Percentiles rank a stretch among this genome's conserved stretches.
Evolutionary conservation across 805 yeast species (phyloP).

Genomic region (Nakazawaea ishiwadae): DNA sequence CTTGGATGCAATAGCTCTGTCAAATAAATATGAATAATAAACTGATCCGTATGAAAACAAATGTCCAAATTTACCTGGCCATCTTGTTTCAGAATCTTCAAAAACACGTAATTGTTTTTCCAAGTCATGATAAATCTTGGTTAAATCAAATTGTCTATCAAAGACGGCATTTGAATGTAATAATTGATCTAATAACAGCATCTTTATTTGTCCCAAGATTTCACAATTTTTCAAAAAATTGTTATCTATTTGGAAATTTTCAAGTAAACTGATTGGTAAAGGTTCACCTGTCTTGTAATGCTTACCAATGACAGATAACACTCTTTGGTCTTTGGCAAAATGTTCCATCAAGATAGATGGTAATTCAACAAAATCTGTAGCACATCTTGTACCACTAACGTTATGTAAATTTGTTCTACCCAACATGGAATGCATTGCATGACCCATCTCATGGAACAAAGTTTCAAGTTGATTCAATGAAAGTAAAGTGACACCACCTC

Average conservation of each 20-base stretch:
- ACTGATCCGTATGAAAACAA: slow-evolving; percentile 90
- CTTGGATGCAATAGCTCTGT: slow-evolving; percentile 85
- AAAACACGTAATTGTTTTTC: slow-evolving; percentile 58
- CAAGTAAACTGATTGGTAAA: slow-evolving; percentile 46
- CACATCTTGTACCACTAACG: slow-evolving; percentile 91
- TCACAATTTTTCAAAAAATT: slow-evolving; percentile 63
- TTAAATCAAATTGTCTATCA: slow-evolving; percentile 47
- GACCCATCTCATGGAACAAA: slow-evolving; percentile 97
- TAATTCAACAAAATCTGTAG: slow-evolving; percentile 93
- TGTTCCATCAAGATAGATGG: slow-evolving; percentile 97
- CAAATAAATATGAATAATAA: slow-evolving; percentile 87
- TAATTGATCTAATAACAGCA: slow-evolving; percentile 85
- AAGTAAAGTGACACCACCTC: slow-evolving; percentile 48
- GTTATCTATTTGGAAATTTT: slow-evolving; percentile 45
- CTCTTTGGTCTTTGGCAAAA: slow-evolving; percentile 79
- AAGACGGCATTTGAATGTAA: slow-evolving; percentile 50
- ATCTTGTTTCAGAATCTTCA: slow-evolving; percentile 65
- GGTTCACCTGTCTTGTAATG: slow-evolving; percentile 66
- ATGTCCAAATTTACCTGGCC: slow-evolving; percentile 96
- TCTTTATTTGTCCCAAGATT: slow-evolving; percentile 78
- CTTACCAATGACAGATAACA: slow-evolving; percentile 64
- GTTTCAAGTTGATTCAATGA: slow-evolving; percentile 84
- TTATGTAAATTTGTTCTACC: slow-evolving; percentile 89
- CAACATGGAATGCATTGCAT: slow-evolving; percentile 96
- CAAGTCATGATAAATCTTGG: slow-evolving; percentile 58